Percentiles rank a stretch among this genome's conserved stretches.
Conservation (phyloP, 129 eudicot species). For the Cynara cardunculus region DNA sequence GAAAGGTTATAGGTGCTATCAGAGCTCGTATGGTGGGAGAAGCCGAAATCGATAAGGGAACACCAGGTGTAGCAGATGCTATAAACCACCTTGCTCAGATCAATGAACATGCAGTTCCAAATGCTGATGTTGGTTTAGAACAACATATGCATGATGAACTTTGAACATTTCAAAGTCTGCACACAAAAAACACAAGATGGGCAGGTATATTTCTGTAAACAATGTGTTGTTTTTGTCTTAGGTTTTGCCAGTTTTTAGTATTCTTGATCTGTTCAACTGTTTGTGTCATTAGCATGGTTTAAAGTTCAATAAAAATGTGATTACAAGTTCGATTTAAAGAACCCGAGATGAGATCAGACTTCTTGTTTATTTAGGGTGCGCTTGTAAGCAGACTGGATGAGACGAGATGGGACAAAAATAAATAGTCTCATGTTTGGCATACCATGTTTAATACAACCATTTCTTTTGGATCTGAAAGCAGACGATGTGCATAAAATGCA, state of each 20-base stretch:
- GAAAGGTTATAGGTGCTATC: constrained; percentile 54
- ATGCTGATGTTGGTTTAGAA: constrained; percentile 31
- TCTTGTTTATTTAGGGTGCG: no score
- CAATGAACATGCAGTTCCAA: constrained; percentile 44
- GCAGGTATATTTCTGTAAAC: constrained; percentile 25
- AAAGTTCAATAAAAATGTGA: not conserved
- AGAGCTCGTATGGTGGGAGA: constrained; percentile 65
- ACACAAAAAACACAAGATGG: constrained; percentile 5
- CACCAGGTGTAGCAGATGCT: constrained; percentile 25
- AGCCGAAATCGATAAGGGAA: constrained; percentile 27
- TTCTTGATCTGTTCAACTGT: not conserved
- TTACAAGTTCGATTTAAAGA: no score
- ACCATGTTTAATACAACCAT: no score
- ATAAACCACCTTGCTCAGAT: constrained; percentile 40
- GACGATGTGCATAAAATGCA: constrained; percentile 1
- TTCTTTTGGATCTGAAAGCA: constrained; percentile 2
- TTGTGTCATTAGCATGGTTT: not conserved
- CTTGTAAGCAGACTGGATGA: no score
- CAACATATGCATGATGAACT: constrained; percentile 83
- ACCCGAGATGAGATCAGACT: no score
- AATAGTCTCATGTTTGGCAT: no score
- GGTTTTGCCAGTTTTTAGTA: not conserved
- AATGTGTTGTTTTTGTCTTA: not conserved
- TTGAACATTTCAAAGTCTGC: constrained; percentile 17
- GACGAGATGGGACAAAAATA: no score